These are phyloP conservation scores for Chlorella sp. DNA, from an alignment of 139 green algal species.

Conservation along the genomic window DNA sequence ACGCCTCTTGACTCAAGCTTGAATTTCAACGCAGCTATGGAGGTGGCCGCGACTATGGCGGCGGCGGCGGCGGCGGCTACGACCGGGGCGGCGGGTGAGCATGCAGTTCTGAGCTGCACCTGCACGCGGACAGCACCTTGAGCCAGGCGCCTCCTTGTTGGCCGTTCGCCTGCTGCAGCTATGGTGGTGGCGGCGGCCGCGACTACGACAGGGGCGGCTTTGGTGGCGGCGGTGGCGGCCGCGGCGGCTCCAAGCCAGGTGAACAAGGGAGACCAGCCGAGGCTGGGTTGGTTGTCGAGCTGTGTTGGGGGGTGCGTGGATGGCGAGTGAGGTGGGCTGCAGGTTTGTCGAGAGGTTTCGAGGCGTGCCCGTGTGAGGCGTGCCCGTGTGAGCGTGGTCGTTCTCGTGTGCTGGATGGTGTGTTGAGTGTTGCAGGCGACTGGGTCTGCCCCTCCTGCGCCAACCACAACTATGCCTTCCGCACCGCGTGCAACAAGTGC, in stretches of 20 bases:
- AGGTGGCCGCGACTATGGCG: no score
- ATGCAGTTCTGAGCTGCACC: no score
- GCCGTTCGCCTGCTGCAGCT: no score
- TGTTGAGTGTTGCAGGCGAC: slow-evolving; percentile 48
- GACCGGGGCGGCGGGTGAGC: no score
- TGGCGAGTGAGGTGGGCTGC: no score
- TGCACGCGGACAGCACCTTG: no score
- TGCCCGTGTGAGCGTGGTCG: not conserved
- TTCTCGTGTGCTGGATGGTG: not conserved
- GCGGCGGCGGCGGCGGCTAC: slow-evolving; percentile 3
- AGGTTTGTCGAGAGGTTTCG: not conserved
- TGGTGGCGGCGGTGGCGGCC: slow-evolving; percentile 20
- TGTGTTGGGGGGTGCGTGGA: no score
- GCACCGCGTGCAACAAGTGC: slow-evolving; percentile 79
- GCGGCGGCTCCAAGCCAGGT: slow-evolving; percentile 18
- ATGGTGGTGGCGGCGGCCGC: slow-evolving; percentile 4
- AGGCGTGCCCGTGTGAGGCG: not conserved
- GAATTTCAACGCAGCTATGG: no score
- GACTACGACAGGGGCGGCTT: not conserved
- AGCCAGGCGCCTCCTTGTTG: no score
- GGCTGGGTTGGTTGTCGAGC: not conserved
- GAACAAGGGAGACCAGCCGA: not conserved
- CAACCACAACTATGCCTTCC: slow-evolving; percentile 80
- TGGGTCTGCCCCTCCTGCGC: slow-evolving; percentile 79
- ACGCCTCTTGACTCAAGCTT: no score